phyloP scores from a whole-genome alignment of 2,329 filamentous ascomycete species.

The Exophiala lecanii-corni region DNA sequence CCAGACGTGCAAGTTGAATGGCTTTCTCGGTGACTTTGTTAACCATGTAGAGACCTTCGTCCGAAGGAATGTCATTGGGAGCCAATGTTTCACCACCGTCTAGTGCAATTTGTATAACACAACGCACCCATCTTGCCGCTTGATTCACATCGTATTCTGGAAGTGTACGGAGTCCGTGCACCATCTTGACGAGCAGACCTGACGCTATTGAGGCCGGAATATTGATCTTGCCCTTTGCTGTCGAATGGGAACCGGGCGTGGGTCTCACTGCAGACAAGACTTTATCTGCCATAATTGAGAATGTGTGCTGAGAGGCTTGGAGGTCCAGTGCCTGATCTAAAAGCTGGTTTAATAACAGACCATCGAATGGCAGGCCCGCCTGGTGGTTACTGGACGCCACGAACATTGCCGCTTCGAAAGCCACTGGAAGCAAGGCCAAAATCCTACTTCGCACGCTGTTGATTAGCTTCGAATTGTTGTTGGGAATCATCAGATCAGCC shows the following conservation, averaged over 20 bases:
- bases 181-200: slow-evolving; percentile 50
- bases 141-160: slow-evolving; percentile 54
- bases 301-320: slow-evolving; percentile 40
- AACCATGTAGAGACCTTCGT: slow-evolving; percentile 27
- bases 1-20: slow-evolving; percentile 25
- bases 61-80: too few species aligned
- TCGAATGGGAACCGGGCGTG: neutral
- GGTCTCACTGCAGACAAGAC: slow-evolving; percentile 39
- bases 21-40: slow-evolving; percentile 35
- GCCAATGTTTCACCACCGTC: slow-evolving; percentile 26
- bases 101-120: slow-evolving; percentile 66
- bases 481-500: too few species aligned
- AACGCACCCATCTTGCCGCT: slow-evolving; percentile 72
- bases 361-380: slow-evolving; percentile 36
- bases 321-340: slow-evolving; percentile 42
- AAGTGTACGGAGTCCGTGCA: slow-evolving; percentile 62
- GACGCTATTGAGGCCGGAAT: slow-evolving; percentile 37
- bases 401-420: slow-evolving; percentile 25
- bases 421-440: slow-evolving; percentile 16
- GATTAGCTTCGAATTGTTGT: neutral
- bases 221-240: neutral
- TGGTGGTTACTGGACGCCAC: slow-evolving; percentile 3
- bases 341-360: slow-evolving; percentile 50
- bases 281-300: slow-evolving; percentile 63
- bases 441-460: neutral